A percentile compares a stretch with the other conserved stretches of the same genome.
Conservation (phyloP, 2,329 filamentous ascomycete genomes). For the Didymella pinodella region DNA sequence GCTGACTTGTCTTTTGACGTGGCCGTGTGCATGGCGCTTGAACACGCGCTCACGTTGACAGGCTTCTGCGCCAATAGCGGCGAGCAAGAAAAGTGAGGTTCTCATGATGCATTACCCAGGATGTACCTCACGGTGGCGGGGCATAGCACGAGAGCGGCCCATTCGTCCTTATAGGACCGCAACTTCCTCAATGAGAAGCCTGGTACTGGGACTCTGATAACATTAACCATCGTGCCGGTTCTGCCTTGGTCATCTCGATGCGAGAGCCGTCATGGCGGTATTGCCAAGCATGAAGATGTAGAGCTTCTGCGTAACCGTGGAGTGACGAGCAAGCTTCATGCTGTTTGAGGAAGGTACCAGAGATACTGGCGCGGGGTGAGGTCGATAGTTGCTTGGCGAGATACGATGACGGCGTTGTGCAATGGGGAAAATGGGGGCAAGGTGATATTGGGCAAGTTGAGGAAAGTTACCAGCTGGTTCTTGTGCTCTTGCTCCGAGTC, state of each 20-base stretch:
- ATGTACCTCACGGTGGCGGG: slow-evolving; percentile 15
- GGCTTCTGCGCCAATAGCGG: slow-evolving; percentile 44
- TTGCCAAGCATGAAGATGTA: slow-evolving; percentile 15
- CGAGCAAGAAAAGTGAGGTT: slow-evolving; percentile 34
- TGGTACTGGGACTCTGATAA: slow-evolving; percentile 22
- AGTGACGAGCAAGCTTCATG: slow-evolving; percentile 31
- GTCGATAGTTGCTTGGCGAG: slow-evolving; percentile 34
- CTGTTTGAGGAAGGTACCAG: slow-evolving; percentile 45
- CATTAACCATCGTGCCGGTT: slow-evolving; percentile 27
- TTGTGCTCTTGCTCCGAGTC: background rate
- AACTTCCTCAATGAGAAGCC: background rate
- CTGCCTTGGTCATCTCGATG: slow-evolving; percentile 9
- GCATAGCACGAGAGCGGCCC: background rate
- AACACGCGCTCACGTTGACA: slow-evolving; percentile 46
- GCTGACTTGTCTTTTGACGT: slow-evolving; percentile 40
- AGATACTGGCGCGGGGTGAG: slow-evolving; percentile 28
- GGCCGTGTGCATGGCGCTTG: slow-evolving; percentile 31
- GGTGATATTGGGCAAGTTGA: slow-evolving; percentile 1
- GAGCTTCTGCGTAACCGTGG: slow-evolving; percentile 23
- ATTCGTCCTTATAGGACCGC: slow-evolving; percentile 3
- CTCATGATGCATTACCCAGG: slow-evolving; percentile 35
- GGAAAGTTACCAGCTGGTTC: background rate
- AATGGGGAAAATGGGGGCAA: slow-evolving; percentile 18
- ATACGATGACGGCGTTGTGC: slow-evolving; percentile 37
- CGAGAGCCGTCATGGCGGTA: slow-evolving; percentile 19